Evolutionary conservation across 176 grass and related monocot genomes (phyloP).

Genomic region (Urochloa ruziziensis): DNA sequence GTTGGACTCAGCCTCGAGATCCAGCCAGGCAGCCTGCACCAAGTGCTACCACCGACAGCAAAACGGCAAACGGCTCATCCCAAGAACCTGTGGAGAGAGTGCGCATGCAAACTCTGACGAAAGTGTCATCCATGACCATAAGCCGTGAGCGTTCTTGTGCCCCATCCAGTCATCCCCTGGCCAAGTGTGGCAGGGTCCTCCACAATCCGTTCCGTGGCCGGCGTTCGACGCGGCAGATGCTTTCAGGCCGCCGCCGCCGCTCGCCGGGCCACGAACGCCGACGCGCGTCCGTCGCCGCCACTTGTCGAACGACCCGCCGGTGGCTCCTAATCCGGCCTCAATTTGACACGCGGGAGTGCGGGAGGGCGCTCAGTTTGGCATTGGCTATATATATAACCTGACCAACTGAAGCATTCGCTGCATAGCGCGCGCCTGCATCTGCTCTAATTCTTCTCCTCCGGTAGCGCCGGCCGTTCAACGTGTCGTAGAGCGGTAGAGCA

Average conservation of each 20-base stretch:
- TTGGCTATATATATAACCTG: not conserved
- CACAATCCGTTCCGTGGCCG: too few species aligned
- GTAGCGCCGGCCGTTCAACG: too few species aligned
- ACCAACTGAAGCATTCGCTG: not conserved
- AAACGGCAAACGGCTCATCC: not conserved
- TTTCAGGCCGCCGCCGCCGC: not conserved
- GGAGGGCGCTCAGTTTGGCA: not conserved
- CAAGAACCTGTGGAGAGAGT: not conserved
- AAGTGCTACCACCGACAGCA: not conserved
- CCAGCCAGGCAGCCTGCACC: too few species aligned
- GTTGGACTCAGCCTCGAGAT: not conserved
- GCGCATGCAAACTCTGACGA: not conserved
- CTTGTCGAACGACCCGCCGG: not conserved
- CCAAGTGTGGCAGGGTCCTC: not conserved
- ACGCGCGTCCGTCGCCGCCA: not conserved
- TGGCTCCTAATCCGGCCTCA: not conserved
- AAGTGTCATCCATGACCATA: not conserved
- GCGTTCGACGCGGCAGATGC: not conserved
- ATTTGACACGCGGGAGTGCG: not conserved
- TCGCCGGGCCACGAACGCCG: constrained; percentile 3
- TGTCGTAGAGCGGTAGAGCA: not conserved
- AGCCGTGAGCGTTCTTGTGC: not conserved
- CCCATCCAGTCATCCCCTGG: not conserved
- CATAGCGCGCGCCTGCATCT: not conserved
- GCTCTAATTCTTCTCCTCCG: too few species aligned